Evolutionary conservation across 2,329 filamentous ascomycete species (phyloP).

Genomic region (Colletotrichum australisinense): DNA sequence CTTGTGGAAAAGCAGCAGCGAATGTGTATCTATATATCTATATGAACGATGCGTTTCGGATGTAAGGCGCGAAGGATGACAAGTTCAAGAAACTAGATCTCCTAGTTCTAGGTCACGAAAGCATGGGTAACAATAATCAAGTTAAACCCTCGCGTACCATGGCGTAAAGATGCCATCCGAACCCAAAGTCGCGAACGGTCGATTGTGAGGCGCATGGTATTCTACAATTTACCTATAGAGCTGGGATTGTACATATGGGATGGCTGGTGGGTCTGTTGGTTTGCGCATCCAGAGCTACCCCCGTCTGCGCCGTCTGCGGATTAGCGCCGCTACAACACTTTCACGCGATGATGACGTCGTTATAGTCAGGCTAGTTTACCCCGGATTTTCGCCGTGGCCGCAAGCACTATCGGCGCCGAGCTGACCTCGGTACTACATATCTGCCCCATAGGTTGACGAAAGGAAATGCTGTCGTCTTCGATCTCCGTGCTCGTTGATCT

Average conservation of each 20-base stretch:
- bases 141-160: not conserved
- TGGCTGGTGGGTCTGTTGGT: not conserved
- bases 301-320: not conserved
- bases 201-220: not conserved
- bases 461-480: not conserved
- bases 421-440: slow-evolving; percentile 1
- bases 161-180: not conserved
- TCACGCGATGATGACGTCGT: slow-evolving; percentile 10
- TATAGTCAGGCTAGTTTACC: not conserved
- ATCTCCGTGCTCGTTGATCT: not conserved
- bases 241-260: not conserved
- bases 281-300: not conserved
- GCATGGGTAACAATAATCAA: not conserved
- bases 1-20: not conserved
- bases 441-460: not conserved
- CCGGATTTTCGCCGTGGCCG: slow-evolving; percentile 3
- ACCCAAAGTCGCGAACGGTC: not conserved
- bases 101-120: too few relatives aligned
- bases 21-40: not conserved
- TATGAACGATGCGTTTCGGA: not conserved
- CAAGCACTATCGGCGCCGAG: not conserved
- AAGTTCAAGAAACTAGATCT: not conserved
- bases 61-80: not conserved
- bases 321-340: not conserved
- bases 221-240: not conserved